Conservation (phyloP, 1,284 basidiomycete genomes). For the Anthracocystis panici-leucophaei region DNA sequence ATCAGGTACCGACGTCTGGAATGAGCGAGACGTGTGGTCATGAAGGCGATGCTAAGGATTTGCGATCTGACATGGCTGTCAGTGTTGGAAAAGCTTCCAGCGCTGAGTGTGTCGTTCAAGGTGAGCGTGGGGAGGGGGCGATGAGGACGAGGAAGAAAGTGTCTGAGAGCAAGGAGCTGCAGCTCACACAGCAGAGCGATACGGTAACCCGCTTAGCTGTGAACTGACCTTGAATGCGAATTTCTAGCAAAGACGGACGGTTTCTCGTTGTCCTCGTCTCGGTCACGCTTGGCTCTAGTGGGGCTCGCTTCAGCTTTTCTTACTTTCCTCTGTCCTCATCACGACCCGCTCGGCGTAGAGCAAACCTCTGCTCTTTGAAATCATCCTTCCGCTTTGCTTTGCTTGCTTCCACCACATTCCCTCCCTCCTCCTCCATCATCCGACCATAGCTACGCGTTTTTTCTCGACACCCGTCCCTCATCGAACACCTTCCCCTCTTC, state of each 20-base stretch:
- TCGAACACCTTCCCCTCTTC: neutral
- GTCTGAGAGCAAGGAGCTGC: slow-evolving; percentile 5
- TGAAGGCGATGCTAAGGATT: neutral
- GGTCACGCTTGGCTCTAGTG: slow-evolving; percentile 9
- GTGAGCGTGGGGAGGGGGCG: neutral
- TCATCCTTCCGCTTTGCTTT: slow-evolving; percentile 2
- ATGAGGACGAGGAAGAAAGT: neutral
- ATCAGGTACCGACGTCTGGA: neutral
- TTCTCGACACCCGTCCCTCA: slow-evolving; percentile 3
- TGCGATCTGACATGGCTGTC: neutral
- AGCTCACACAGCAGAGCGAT: neutral
- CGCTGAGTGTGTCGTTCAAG: neutral
- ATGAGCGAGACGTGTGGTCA: neutral
- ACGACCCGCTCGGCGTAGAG: neutral
- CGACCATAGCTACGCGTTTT: slow-evolving; percentile 1
- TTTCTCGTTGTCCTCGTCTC: slow-evolving; percentile 5
- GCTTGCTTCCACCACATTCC: neutral
- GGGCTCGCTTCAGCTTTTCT: slow-evolving; percentile 10
- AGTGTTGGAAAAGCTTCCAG: neutral
- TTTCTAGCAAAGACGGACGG: slow-evolving; percentile 3
- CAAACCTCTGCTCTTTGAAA: slow-evolving; percentile 1
- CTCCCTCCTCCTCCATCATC: neutral
- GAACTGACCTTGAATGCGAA: slow-evolving; percentile 7
- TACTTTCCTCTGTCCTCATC: slow-evolving; percentile 14
- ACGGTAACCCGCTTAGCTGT: neutral